phyloP scores from a whole-genome alignment of 768 basidiomycete genomes.

The Dendrothele bispora region DNA sequence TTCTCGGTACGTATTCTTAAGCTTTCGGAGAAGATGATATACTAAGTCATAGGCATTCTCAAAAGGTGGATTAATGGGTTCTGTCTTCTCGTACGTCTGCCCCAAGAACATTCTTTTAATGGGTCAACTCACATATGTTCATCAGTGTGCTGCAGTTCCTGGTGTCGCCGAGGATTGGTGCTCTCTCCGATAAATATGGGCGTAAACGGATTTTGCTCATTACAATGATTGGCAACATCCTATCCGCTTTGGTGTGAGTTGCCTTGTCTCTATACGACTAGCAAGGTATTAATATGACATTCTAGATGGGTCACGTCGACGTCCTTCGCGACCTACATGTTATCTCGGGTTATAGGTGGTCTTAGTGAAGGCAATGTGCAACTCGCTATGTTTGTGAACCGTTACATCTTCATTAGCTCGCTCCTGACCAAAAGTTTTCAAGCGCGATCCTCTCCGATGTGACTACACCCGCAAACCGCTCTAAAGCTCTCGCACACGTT shows the following conservation, averaged over 20 bases:
- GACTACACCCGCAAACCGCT: slow-evolving; percentile 75
- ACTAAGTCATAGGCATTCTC: neutral
- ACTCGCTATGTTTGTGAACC: slow-evolving; percentile 74
- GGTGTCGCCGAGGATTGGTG: slow-evolving; percentile 79
- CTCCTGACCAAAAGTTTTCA: slow-evolving; percentile 7
- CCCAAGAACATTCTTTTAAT: slow-evolving; percentile 29
- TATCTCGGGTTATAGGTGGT: slow-evolving; percentile 89
- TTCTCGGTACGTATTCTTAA: slow-evolving; percentile 62
- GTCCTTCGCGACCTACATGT: slow-evolving; percentile 85
- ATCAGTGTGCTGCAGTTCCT: slow-evolving; percentile 78
- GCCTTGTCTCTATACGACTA: neutral
- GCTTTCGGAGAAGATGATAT: neutral
- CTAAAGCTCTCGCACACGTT: slow-evolving; percentile 85
- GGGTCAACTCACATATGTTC: slow-evolving; percentile 34
- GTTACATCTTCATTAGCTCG: neutral
- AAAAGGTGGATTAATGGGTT: slow-evolving; percentile 87
- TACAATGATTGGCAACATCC: slow-evolving; percentile 91
- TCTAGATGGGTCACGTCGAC: slow-evolving; percentile 87
- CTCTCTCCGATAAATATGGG: slow-evolving; percentile 88
- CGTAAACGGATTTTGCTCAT: slow-evolving; percentile 79
- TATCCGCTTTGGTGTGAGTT: slow-evolving; percentile 82
- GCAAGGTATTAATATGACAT: slow-evolving; percentile 6
- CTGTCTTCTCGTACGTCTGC: slow-evolving; percentile 78
- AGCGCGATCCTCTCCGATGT: slow-evolving; percentile 95
- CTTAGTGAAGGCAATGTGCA: slow-evolving; percentile 98